phyloP scores from a whole-genome alignment of 148 eudicot genomes.

The Chenopodium berlandieri region DNA sequence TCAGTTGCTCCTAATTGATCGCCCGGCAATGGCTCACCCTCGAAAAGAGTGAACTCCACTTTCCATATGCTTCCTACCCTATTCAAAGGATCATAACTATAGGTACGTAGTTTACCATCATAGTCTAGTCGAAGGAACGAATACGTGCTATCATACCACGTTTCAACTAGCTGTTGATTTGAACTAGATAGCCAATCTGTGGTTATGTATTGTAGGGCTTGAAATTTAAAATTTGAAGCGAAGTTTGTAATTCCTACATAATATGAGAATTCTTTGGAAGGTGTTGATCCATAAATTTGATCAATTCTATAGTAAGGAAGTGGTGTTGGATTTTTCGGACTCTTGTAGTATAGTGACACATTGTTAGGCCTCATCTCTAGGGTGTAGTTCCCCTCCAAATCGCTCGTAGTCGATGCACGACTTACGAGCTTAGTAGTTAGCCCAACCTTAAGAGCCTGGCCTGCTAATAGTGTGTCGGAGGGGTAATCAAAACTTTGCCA shows the following conservation, averaged over 20 bases:
- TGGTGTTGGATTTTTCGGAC: conserved; percentile 1
- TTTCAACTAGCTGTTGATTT: background rate
- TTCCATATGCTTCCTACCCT: conserved; percentile 29
- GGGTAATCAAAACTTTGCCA: conserved; percentile 37
- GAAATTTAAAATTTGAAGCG: background rate
- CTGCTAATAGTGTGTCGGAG: conserved; percentile 24
- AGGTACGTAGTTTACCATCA: background rate
- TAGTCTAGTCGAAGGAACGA: too few relatives aligned
- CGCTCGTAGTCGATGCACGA: background rate
- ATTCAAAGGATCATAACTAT: background rate
- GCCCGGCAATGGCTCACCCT: background rate
- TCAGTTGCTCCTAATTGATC: conserved; percentile 13
- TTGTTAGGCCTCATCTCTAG: conserved; percentile 2
- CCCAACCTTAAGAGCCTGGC: conserved; percentile 15
- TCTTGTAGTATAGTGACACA: conserved; percentile 20
- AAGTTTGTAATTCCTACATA: background rate
- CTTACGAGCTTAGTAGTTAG: conserved; percentile 15
- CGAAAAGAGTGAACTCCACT: conserved; percentile 31
- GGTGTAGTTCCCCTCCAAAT: conserved; percentile 21
- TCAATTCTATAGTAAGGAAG: conserved; percentile 4
- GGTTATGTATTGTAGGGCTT: background rate
- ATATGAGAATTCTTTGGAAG: background rate
- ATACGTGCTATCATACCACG: too few relatives aligned
- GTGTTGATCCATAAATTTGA: background rate
- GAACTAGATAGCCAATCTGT: background rate